Evolutionary conservation across 805 yeast genomes (phyloP).

Genomic region (Wickerhamomyces mucosus): DNA sequence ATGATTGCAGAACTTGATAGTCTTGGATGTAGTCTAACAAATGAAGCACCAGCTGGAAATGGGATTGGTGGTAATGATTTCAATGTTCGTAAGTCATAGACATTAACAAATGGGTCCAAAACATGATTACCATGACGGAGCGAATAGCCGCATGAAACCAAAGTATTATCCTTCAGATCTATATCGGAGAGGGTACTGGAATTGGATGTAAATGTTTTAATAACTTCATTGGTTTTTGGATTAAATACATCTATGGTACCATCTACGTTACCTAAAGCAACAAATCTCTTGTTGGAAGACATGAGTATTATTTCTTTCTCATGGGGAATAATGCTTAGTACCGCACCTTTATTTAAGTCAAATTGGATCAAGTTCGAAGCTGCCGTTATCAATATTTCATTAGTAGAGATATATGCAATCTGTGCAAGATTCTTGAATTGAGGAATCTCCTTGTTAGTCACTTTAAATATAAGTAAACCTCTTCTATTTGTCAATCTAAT

Average conservation of each 20-base stretch:
- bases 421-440: conserved; percentile 26
- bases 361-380: conserved; percentile 30
- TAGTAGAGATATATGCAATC: conserved; percentile 23
- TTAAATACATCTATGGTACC: conserved; percentile 62
- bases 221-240: conserved; percentile 35
- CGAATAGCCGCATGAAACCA: conserved; percentile 78
- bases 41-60: conserved; percentile 84
- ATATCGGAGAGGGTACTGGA: conserved; percentile 53
- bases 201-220: conserved; percentile 50
- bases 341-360: conserved; percentile 30
- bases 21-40: conserved; percentile 78
- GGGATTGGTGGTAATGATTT: conserved; percentile 70
- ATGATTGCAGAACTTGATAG: conserved; percentile 68
- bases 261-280: conserved; percentile 47
- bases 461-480: conserved; percentile 37
- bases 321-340: conserved; percentile 31
- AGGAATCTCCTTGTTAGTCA: conserved; percentile 22
- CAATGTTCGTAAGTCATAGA: conserved; percentile 70
- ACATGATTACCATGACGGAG: conserved; percentile 46
- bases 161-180: conserved; percentile 53
- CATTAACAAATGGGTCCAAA: conserved; percentile 74
- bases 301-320: conserved; percentile 36
- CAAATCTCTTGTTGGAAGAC: conserved; percentile 40
- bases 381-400: conserved; percentile 37
- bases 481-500: conserved; percentile 46